Evolutionary conservation across 2,329 filamentous ascomycete genomes (phyloP).

Genomic region (Alternaria burnsii): DNA sequence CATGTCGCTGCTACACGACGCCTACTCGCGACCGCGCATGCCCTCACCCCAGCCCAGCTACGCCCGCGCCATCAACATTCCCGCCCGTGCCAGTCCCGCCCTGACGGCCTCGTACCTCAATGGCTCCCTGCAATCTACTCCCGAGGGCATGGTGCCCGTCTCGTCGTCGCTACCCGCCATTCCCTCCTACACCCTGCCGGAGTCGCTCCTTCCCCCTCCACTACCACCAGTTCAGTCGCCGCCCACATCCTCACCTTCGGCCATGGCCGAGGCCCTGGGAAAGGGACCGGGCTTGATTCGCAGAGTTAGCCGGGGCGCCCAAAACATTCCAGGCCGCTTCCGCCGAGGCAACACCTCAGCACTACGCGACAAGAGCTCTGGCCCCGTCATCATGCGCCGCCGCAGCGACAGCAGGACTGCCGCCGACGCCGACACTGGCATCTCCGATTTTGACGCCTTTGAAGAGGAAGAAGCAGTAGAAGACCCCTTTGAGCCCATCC

Average conservation of each 20-base stretch:
- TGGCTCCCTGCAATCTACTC: conserved; percentile 72
- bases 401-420: conserved; percentile 89
- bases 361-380: conserved; percentile 86
- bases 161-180: conserved; percentile 57
- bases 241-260: conserved; percentile 58
- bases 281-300: conserved; percentile 78
- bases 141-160: conserved; percentile 67
- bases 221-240: conserved; percentile 52
- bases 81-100: conserved; percentile 52
- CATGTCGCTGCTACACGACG: conserved; percentile 43
- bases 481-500: conserved; percentile 52
- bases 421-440: conserved; percentile 56
- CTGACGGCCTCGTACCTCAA: conserved; percentile 55
- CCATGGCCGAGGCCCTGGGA: conserved; percentile 69
- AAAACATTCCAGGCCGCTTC: conserved; percentile 72
- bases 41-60: conserved; percentile 47
- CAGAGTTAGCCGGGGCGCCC: conserved; percentile 82
- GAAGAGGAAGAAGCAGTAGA: conserved; percentile 62
- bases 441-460: conserved; percentile 60
- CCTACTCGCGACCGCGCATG: conserved; percentile 39
- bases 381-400: conserved; percentile 85
- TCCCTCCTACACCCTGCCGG: conserved; percentile 73
- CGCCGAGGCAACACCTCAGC: conserved; percentile 77
- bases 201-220: conserved; percentile 67
- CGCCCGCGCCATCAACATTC: conserved; percentile 47